Base-by-base conservation (phyloP, 2,329 filamentous ascomycete genomes). In the Epichloe sibirici region DNA sequence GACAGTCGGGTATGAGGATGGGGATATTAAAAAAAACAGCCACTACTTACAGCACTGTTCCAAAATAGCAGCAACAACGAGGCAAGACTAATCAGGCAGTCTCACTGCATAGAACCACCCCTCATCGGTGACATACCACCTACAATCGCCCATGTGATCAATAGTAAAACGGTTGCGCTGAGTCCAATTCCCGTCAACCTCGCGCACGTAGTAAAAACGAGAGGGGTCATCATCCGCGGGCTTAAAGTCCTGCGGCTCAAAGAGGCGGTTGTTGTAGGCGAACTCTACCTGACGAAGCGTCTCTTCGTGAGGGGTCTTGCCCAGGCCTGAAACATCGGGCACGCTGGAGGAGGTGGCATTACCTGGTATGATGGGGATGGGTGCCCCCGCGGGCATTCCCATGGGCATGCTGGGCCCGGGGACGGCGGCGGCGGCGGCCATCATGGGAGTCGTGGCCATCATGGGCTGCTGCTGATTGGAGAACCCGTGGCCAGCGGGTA, bases 61-160 rank as follows among this genome's bases (percentile, higher is more conserved):
- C 34, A n/a, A 48, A 39, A 13, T 12, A 47, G 13, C 17, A 47
- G 28, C 15, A 47, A 25, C 8, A 25, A 37, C 21, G 15, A 23
- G 21, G 23, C 34, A 37, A 3, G 2, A 50, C 47, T 50, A 71
- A 52, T 66, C 64, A 34, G 74, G 70, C 48, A 81, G 66, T 50
- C 78, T 74, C 48, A 80, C 73, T 54, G 80, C 80, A 59, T 84
- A 84, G 63, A 83, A 83, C 61, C 74, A 71, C 28, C 81, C 80
- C 52, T 75, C 71, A 48, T 74, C 69, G 54, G 73, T 74, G 52
- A 79, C 70, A 61, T 78, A 83, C 81, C 81, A 85, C 52, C 78
- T 74, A 58, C 72, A 74, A 51, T 74, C 69, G 31, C 74, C 74
- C 61, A 81, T 72, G 61, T 73, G 70, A 62, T 84, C 81, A 64